These are phyloP conservation scores for Helotiales sp. DNA, from an alignment of 2,329 filamentous ascomycete genomes.

Conservation along the genomic window DNA sequence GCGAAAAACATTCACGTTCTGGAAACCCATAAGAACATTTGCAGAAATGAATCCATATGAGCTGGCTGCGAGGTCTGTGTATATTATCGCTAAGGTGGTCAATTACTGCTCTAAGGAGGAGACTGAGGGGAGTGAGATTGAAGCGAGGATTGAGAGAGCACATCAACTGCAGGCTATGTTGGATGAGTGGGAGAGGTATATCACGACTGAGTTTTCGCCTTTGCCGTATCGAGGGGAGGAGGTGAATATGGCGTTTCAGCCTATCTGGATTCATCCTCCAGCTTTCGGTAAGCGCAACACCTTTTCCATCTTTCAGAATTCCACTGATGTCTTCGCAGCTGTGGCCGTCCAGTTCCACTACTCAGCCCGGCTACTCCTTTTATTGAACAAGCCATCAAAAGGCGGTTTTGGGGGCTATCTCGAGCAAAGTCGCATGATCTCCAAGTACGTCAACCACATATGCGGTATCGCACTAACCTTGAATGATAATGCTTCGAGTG, in stretches of 20 bases:
- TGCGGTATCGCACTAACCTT: conserved; percentile 50
- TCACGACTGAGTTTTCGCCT: conserved; percentile 39
- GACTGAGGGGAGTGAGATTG: conserved; percentile 41
- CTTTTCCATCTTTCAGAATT: not conserved
- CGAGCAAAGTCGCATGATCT: conserved; percentile 42
- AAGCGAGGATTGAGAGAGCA: conserved; percentile 45
- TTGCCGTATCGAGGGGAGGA: conserved; percentile 37
- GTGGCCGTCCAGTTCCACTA: conserved; percentile 52
- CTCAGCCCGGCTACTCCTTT: conserved; percentile 52
- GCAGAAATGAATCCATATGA: conserved; percentile 51
- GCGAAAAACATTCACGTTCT: conserved; percentile 57
- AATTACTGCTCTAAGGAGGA: conserved; percentile 58
- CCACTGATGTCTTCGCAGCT: conserved; percentile 4
- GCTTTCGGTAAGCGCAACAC: conserved; percentile 36
- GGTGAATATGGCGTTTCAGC: conserved; percentile 39
- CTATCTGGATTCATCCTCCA: conserved; percentile 52
- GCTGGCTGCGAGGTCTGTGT: conserved; percentile 52
- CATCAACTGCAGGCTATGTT: conserved; percentile 48
- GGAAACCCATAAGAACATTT: conserved; percentile 52
- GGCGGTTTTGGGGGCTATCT: conserved; percentile 50
- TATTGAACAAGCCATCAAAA: conserved; percentile 51
- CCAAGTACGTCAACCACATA: conserved; percentile 48
- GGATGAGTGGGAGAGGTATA: conserved; percentile 45
- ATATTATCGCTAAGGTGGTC: conserved; percentile 55
- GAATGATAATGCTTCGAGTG: conserved; percentile 41